Evolutionary conservation across 1,284 basidiomycete species (phyloP), one percentile per base, ranked within the genome.

Genomic region (Heterobasidion annosum): DNA sequence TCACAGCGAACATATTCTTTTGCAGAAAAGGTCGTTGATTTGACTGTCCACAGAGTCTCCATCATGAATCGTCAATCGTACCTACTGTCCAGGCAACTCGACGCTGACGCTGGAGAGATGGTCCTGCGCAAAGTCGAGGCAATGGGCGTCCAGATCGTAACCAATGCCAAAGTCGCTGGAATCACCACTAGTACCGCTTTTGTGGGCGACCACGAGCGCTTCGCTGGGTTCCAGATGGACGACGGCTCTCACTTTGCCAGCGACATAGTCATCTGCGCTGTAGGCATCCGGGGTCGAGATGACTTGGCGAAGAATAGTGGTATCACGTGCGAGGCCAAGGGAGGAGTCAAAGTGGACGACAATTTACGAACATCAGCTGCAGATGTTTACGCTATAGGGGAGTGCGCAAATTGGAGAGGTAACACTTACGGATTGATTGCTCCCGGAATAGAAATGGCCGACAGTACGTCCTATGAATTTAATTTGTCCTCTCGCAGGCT

Each of bases 381-480:
- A 12, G 48, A 25, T 8, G 48, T 50, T 7, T 50, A 35, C 33
- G 48, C 48, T n/a, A 50, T 50, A n/a, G 48, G 48, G 15, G 48
- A 50, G 34, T 50, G 48, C 19, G 48, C 48, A 3, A 50, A 15
- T 37, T 50, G 48, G 48, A 50, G 35, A 37, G 48, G 48, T n/a
- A 50, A 50, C 16, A 34, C 48, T 6, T 50, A 50, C 48, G 48
- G 48, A n/a, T 50, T 50, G 13, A 50, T 50, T 34, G 48, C 34
- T 7, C 48, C 48, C n/a, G 48, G 48, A 16, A 37, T 34, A 10
- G 48, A 50, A 34, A 35, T 50, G 48, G 35, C 48, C 16, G 32
- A 50, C 34, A 16, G 18, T 47, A 8, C 18, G 46, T 48, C 15
- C n/a, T 25, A 25, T n/a, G 7, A 3, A 40, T 40, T 8, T 40